These are phyloP conservation scores for Schizosaccharomyces japonicus DNA, from an alignment of 805 yeast species.

Conservation along the genomic window DNA sequence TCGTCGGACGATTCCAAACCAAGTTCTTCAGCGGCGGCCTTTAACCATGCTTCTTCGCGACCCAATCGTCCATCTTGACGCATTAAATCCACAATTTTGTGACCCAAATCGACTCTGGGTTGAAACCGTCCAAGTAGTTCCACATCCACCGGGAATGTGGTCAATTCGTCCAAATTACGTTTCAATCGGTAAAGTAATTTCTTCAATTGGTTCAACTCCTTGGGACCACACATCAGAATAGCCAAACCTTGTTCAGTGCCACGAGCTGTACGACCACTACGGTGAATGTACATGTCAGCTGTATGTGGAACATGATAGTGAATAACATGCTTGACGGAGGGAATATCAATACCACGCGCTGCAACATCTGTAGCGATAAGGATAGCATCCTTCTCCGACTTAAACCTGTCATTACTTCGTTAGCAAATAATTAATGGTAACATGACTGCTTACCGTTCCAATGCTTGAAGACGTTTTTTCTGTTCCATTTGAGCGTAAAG, in stretches of 20 bases:
- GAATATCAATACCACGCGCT: conserved; percentile 89
- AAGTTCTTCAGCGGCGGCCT: conserved; percentile 77
- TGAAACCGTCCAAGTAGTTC: conserved; percentile 48
- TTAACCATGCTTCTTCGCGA: conserved; percentile 51
- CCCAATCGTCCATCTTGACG: conserved; percentile 18
- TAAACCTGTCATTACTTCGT: conserved; percentile 23
- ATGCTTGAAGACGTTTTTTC: conserved; percentile 63
- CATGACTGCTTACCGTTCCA: conserved; percentile 28
- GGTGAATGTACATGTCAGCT: conserved; percentile 82
- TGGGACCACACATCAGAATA: conserved; percentile 75
- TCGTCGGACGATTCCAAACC: conserved; percentile 66
- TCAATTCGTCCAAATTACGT: conserved; percentile 28
- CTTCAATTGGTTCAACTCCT: conserved; percentile 75
- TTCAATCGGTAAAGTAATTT: conserved; percentile 39
- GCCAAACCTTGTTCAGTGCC: conserved; percentile 80
- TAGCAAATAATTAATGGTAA: background rate
- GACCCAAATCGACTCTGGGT: conserved; percentile 43
- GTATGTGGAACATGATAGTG: conserved; percentile 88
- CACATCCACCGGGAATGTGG: conserved; percentile 51
- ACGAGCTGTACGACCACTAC: conserved; percentile 97
- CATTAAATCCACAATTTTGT: conserved; percentile 49
- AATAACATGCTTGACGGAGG: conserved; percentile 73
- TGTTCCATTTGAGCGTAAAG: conserved; percentile 89
- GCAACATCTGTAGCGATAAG: conserved; percentile 92
- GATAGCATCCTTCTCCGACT: conserved; percentile 24